Evolutionary conservation across 768 basidiomycete genomes (phyloP).

Genomic region (Psilocybe azurescens): DNA sequence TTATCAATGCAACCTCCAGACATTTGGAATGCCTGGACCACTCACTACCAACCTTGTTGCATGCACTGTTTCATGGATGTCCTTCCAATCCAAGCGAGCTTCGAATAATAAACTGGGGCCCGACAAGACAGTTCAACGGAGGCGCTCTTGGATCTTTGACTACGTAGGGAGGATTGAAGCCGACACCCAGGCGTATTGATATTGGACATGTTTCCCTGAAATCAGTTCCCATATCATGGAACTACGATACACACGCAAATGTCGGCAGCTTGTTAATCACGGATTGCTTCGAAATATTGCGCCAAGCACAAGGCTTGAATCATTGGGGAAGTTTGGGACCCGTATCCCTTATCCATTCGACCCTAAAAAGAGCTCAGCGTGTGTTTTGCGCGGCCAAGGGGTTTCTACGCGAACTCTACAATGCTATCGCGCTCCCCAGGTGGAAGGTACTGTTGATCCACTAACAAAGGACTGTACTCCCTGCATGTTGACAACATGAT

Average conservation of each 20-base stretch:
- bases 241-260: not conserved
- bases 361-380: too few species aligned
- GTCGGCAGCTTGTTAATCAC: not conserved
- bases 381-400: too few species aligned
- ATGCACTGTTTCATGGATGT: not conserved
- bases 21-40: not conserved
- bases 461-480: too few species aligned
- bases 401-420: too few species aligned
- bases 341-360: too few species aligned
- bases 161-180: not conserved
- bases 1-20: not conserved
- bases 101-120: not conserved
- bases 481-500: too few species aligned
- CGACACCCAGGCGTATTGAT: not conserved
- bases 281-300: not conserved
- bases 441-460: too few species aligned
- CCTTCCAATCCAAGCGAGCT: not conserved
- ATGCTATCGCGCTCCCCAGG: too few species aligned
- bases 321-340: too few species aligned
- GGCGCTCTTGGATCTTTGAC: not conserved
- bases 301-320: not conserved
- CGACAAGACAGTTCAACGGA: not conserved
- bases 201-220: not conserved
- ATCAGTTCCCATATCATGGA: not conserved
- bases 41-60: not conserved